Conservation (phyloP, 2,329 filamentous ascomycete genomes). For the Diaporthe citri region DNA sequence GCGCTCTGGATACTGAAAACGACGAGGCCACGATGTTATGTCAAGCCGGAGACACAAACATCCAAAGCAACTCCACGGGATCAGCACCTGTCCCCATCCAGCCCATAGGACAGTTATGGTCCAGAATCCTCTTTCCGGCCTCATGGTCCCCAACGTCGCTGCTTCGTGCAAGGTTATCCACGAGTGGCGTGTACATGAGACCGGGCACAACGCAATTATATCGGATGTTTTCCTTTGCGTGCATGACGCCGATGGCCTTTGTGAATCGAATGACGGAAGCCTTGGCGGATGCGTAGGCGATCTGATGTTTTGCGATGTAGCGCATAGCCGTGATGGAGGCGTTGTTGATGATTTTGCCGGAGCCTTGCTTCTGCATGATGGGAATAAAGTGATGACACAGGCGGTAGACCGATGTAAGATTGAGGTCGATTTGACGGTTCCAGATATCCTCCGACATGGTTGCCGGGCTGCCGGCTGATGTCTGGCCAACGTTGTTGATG, state of each 20-base stretch:
- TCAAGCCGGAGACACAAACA: too few relatives aligned
- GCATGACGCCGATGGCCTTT: neutral
- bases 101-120: neutral
- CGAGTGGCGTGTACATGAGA: neutral
- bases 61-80: too few relatives aligned
- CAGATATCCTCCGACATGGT: neutral
- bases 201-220: neutral
- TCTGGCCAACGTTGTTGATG: slow-evolving; percentile 3
- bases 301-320: neutral
- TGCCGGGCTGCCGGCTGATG: neutral
- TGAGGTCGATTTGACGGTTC: neutral
- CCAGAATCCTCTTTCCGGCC: neutral
- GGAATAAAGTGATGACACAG: neutral
- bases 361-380: neutral
- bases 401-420: neutral
- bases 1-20: neutral
- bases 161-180: neutral
- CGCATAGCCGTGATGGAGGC: neutral
- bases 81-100: neutral
- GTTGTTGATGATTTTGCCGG: neutral
- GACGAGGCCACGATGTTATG: neutral
- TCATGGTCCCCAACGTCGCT: neutral
- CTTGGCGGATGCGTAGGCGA: neutral
- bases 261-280: neutral
- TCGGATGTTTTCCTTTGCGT: neutral